Conservation (phyloP, 257 asterid genomes). For the Dorcoceras hygrometricum region DNA sequence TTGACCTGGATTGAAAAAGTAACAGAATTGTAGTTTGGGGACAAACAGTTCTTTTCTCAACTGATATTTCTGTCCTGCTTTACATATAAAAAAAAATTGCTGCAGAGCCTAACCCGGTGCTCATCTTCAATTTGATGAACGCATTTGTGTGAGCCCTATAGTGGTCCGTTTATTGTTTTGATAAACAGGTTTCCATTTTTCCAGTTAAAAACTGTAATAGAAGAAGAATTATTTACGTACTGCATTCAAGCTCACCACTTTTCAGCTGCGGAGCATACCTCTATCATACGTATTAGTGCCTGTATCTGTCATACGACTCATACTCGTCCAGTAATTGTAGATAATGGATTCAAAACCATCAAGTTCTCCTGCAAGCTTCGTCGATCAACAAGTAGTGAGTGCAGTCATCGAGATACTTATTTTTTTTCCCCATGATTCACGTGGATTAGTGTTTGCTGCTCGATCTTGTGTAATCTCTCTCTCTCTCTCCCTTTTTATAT, state of each 20-base stretch:
- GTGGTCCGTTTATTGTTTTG: neutral
- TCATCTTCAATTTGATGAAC: no score
- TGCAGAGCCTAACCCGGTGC: neutral
- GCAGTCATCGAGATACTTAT: neutral
- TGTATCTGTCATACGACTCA: constrained; percentile 23
- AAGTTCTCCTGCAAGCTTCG: constrained; percentile 32
- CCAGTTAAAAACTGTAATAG: neutral
- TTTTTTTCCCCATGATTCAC: neutral
- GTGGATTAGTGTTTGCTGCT: neutral
- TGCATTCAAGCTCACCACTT: neutral
- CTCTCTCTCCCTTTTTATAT: neutral
- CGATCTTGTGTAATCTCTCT: neutral
- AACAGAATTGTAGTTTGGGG: no score
- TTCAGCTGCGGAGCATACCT: constrained; percentile 3
- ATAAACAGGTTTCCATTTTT: no score
- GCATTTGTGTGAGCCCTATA: no score
- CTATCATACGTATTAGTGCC: neutral
- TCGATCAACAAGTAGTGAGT: constrained; percentile 58
- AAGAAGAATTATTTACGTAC: neutral
- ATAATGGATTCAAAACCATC: constrained; percentile 45
- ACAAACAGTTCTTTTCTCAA: neutral
- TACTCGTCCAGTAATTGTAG: neutral
- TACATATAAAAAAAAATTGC: neutral
- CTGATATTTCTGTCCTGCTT: neutral
- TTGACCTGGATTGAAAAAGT: neutral